Evolutionary conservation across 2,329 filamentous ascomycete species (phyloP), one percentile per base, ranked within the genome.

Genomic region (Aureobasidium namibiae): DNA sequence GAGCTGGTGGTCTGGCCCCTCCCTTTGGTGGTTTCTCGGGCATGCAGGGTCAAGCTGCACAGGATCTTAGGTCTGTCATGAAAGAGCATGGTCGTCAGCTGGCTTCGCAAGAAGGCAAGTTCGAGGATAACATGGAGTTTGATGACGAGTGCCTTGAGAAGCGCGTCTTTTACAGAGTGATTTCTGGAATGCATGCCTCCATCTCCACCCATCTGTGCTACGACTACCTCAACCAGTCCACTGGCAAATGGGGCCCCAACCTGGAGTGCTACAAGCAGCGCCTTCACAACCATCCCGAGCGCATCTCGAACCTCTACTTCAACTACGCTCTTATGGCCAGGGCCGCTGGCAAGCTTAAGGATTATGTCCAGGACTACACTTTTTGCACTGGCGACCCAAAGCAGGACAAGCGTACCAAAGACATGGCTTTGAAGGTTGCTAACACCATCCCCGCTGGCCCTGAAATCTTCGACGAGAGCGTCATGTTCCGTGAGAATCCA

Each of bases 131-230:
- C 0, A 78, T 92, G 52, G 89, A 94, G 64, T 80, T 86, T 49
- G 91, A 96, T 65, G 92, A 96, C 66, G 89, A 96, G 69, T 99
- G 94, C 68, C 77, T 99, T 24, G 94, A 99, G 78, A 97, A 99
- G 80, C 88, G 94, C n/a, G 94, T 97, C 38, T 99, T 99, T 73
- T 94, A 97, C 75, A 84, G 92, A 7, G 85, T 99, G 63, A 85
- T 99, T 63, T 96, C 91, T 54, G 94, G 94, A 44, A 96, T 99
- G 94, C 94, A 99, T 73, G 90, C 94, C 16, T 96, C 92, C 64
- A 99, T 99, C 72, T 96, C 90, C 64, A 89, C 92, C 0, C 94
- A 99, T 74, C 79, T 99, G 42, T 99, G 94, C 81, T 94, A 89
- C 85, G 89, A 97, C 68, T 96, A 94, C 68, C 78, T 97, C 63